Percentiles rank a stretch among this genome's conserved stretches.
These are phyloP conservation scores for Talaromyces stipitatus DNA, from an alignment of 495 filamentous ascomycete species.

Conservation along the genomic window DNA sequence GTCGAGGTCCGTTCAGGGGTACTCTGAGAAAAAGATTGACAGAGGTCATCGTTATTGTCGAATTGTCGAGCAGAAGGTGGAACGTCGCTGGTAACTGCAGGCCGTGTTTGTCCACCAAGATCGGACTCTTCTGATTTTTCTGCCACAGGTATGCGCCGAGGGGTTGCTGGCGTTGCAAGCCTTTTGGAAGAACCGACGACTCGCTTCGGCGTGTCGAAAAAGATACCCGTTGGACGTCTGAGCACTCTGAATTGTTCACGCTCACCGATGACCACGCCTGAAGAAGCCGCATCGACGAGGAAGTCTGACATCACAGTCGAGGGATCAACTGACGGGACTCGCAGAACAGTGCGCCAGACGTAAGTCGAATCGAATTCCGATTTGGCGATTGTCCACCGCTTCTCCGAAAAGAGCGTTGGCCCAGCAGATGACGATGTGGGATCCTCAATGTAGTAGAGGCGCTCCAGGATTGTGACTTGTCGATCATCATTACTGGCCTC, in stretches of 20 bases:
- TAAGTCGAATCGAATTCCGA: neutral
- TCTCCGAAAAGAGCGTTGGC: neutral
- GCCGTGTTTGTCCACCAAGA: neutral
- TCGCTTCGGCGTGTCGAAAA: no score
- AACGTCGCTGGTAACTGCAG: neutral
- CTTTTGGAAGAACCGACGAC: no score
- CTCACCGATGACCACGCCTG: no score
- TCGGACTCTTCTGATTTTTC: no score
- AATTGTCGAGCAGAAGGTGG: neutral
- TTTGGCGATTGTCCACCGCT: neutral
- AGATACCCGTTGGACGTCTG: no score
- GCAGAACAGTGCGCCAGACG: neutral
- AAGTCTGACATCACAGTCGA: neutral
- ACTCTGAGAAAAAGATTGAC: neutral
- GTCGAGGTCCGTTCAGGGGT: neutral
- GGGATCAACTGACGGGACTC: neutral
- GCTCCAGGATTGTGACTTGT: neutral
- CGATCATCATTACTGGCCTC: no score
- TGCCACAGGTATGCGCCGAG: no score
- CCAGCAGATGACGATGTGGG: neutral
- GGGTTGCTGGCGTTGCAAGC: no score
- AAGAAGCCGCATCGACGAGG: neutral
- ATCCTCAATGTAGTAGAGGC: neutral
- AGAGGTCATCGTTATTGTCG: neutral
- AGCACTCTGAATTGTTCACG: no score